A percentile compares a stretch with the other conserved stretches of the same genome.
phyloP scores from a whole-genome alignment of 192 early-diverging fungal species.

The Nowakowskiella sp. region DNA sequence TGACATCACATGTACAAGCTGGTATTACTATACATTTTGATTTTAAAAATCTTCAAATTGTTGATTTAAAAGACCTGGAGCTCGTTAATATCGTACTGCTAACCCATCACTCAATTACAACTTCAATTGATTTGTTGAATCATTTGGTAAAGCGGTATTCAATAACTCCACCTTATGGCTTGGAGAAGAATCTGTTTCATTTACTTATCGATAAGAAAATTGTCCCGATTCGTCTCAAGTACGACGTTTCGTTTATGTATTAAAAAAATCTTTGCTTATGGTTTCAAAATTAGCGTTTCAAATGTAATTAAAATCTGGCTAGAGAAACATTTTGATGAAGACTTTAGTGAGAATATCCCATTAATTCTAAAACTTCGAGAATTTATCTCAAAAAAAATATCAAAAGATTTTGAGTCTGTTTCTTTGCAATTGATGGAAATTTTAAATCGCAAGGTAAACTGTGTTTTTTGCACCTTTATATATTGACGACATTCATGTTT shows the following conservation, averaged over 20 bases:
- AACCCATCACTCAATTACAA: slow-evolving; percentile 53
- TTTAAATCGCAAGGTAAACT: slow-evolving; percentile 23
- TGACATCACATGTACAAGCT: slow-evolving; percentile 26
- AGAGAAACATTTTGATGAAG: slow-evolving; percentile 41
- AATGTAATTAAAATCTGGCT: slow-evolving; percentile 34
- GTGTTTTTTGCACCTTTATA: too few species aligned
- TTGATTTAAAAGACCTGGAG: slow-evolving; percentile 26
- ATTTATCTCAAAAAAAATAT: slow-evolving; percentile 32
- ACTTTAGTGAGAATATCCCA: slow-evolving; percentile 32
- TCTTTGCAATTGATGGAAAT: slow-evolving; percentile 21
- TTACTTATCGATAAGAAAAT: slow-evolving; percentile 35
- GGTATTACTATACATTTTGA: slow-evolving; percentile 19
- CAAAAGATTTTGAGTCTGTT: slow-evolving; percentile 32
- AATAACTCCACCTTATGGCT: slow-evolving; percentile 32
- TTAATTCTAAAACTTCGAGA: slow-evolving; percentile 36
- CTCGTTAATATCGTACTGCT: slow-evolving; percentile 29
- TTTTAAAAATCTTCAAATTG: neutral
- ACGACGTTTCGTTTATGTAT: too few species aligned
- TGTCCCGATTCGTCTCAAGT: slow-evolving; percentile 33
- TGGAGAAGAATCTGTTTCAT: slow-evolving; percentile 32
- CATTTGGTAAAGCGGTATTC: slow-evolving; percentile 29
- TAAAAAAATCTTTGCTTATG: neutral
- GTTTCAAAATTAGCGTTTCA: slow-evolving; percentile 25
- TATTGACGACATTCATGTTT: too few species aligned
- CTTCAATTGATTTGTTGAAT: slow-evolving; percentile 39